A percentile compares a stretch with the other conserved stretches of the same genome.
These are phyloP conservation scores for Wickerhamomyces queroliae DNA, from an alignment of 805 yeast genomes.

Conservation along the genomic window DNA sequence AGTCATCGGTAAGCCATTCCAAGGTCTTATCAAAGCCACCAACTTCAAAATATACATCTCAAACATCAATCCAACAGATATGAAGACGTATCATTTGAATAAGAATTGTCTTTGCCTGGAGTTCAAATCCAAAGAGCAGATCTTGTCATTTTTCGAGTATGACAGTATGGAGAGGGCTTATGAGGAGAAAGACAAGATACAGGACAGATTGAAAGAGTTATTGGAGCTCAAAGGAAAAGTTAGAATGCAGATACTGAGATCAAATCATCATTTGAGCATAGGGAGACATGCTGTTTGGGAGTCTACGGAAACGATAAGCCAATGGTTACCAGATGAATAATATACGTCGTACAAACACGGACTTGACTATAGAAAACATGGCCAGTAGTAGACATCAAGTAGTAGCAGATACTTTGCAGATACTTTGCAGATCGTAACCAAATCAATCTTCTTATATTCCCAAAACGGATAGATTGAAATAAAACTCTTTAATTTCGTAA, in stretches of 20 bases:
- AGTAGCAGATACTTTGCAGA: too few species aligned
- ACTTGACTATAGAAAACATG: too few species aligned
- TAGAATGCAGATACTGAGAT: conserved; percentile 2
- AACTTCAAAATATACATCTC: conserved; percentile 14
- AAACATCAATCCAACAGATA: conserved; percentile 2
- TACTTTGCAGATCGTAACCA: too few species aligned
- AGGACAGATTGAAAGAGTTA: conserved; percentile 1
- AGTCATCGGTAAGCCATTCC: conserved; percentile 11
- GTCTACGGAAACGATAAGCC: conserved; percentile 5
- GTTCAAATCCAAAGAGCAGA: conserved; percentile 8
- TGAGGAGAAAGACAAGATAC: not conserved
- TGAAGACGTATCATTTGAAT: conserved; percentile 4
- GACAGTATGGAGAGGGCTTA: conserved; percentile 3
- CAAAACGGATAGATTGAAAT: too few species aligned
- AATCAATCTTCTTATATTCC: too few species aligned
- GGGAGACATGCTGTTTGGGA: conserved; percentile 11
- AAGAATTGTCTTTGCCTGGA: conserved; percentile 13
- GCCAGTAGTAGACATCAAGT: too few species aligned
- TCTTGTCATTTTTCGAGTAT: conserved; percentile 9
- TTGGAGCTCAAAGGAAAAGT: not conserved
- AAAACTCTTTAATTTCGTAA: too few species aligned
- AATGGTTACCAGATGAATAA: conserved; percentile 1
- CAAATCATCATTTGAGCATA: conserved; percentile 3
- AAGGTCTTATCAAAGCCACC: conserved; percentile 4
- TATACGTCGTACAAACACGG: too few species aligned